phyloP scores from a whole-genome alignment of 306 rosid genomes.

The Elaeagnus macrophylla region DNA sequence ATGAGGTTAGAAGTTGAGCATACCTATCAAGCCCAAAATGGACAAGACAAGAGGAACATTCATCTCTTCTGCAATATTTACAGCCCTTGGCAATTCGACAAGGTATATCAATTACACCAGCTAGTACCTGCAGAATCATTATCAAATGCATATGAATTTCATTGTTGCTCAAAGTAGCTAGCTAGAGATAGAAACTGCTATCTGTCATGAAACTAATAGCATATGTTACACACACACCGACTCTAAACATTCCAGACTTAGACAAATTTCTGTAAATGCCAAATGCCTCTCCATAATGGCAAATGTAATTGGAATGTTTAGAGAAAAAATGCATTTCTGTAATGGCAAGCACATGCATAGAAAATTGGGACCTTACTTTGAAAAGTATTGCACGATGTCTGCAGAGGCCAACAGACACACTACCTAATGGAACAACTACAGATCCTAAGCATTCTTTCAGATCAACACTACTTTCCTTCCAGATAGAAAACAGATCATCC shows the following conservation, averaged over 20 bases:
- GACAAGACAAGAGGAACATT: slow-evolving; percentile 94
- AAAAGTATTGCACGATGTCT: slow-evolving; percentile 91
- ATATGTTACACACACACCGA: too few species aligned
- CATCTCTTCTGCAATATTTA: slow-evolving; percentile 73
- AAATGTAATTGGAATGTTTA: too few species aligned
- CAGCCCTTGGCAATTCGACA: slow-evolving; percentile 99
- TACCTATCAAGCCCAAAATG: slow-evolving; percentile 77
- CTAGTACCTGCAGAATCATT: slow-evolving; percentile 61
- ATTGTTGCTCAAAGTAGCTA: too few species aligned
- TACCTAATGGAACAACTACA: slow-evolving; percentile 90
- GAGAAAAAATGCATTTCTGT: background rate
- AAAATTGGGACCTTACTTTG: slow-evolving; percentile 57
- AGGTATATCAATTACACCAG: slow-evolving; percentile 73
- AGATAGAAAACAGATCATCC: slow-evolving; percentile 47
- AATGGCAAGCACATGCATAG: background rate
- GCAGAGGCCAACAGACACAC: slow-evolving; percentile 87
- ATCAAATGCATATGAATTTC: background rate
- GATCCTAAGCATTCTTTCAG: slow-evolving; percentile 82
- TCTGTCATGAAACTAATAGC: too few species aligned
- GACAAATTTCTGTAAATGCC: too few species aligned
- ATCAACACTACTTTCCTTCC: slow-evolving; percentile 79
- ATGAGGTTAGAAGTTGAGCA: slow-evolving; percentile 4
- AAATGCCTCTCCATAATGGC: too few species aligned
- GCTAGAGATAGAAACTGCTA: too few species aligned
- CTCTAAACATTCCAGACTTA: too few species aligned